Evolutionary conservation across 2,329 filamentous ascomycete species (phyloP).

Genomic region (Aspergillus ruber): DNA sequence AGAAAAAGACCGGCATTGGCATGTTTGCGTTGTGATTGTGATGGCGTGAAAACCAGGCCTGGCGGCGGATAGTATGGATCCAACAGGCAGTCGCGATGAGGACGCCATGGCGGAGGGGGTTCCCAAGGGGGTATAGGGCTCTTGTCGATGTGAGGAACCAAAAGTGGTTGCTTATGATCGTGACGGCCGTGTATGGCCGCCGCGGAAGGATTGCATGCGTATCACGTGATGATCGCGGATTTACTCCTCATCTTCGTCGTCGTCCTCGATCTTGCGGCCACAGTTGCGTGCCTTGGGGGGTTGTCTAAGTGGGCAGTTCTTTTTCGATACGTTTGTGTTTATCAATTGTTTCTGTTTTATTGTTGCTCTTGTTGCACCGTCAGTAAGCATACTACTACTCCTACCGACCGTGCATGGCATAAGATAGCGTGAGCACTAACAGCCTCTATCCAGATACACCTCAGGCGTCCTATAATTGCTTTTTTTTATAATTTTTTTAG

Average conservation of each 20-base stretch:
- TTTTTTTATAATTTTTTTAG: conserved; percentile 1
- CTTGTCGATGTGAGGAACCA: too few species aligned
- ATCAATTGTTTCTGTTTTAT: background rate
- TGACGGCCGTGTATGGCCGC: background rate
- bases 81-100: conserved; percentile 20
- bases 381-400: background rate
- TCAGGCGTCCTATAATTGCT: background rate
- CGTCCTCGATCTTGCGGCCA: conserved; percentile 12
- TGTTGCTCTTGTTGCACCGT: background rate
- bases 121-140: background rate
- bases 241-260: background rate
- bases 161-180: background rate
- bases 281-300: background rate
- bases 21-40: conserved; percentile 9
- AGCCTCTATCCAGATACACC: background rate
- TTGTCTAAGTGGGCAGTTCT: conserved; percentile 1
- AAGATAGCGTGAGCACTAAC: background rate
- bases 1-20: conserved; percentile 31
- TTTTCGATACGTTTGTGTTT: too few species aligned
- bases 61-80: conserved; percentile 13
- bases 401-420: too few species aligned
- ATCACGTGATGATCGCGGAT: conserved; percentile 13
- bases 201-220: conserved; percentile 14
- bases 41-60: conserved; percentile 12
- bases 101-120: conserved; percentile 25